Evolutionary conservation across 192 early-diverging fungal genomes (phyloP), one percentile per base, ranked within the genome.

Genomic region (Coemansia sp.): DNA sequence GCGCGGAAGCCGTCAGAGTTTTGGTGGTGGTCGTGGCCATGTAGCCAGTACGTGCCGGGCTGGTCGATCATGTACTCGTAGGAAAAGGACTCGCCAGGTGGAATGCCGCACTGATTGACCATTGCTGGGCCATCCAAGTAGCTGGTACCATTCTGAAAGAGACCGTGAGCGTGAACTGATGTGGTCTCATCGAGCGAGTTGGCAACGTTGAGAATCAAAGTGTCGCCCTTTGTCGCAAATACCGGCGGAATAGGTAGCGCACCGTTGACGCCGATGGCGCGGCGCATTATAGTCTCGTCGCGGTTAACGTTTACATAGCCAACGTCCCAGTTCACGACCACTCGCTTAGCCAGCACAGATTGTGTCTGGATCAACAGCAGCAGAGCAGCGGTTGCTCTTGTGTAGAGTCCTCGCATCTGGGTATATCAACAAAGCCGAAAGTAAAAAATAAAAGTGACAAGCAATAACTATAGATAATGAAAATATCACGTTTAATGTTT

Each of bases 31-130:
- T 69, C 77, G 73, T 94, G 93, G 29, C 84, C 82, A 62, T 94
- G 93, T 30, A 90, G 80, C 94, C 94, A 96, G 77, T 86, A 94
- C 24, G 91, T 93, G 35, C 94, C 94, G 27, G 84, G 67, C 68
- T 95, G 90, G 47, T 81, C 68, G 16, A 88, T 65, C 9, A 75
- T 59, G 62, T 89, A 86, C 8, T 75, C 76, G 64, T 95, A 95
- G 4, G 90, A 88, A 62, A 88, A 89, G 35, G 61, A 75, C 16
- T 62, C 62, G 6, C 85, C 85, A 2, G 86, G 75, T 13, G 91
- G 89, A 61, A 95, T 94, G 7, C 84, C 84, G 69, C 93, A 93
- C 72, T 93, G 87, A 6, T 87, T 89, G 55, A 88, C 79, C 67
- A 84, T 85, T 16, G 81, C 71, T 0, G 89, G 80, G 8, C 93